Evolutionary conservation across 257 asterid genomes (phyloP), one percentile per base, ranked within the genome.

Genomic region (Fraxinus quadrangulata): DNA sequence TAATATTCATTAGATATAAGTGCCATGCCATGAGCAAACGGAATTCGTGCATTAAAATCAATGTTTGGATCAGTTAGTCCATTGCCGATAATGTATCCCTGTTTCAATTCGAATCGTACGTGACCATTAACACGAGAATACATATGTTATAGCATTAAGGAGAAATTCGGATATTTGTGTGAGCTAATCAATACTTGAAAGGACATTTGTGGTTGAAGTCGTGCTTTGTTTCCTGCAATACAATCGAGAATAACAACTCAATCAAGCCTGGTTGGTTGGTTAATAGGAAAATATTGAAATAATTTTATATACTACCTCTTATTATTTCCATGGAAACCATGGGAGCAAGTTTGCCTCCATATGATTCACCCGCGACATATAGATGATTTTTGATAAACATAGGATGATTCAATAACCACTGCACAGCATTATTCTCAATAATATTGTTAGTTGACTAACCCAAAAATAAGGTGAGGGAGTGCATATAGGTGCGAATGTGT

Each of bases 391-490:
- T 47, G 7, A n/a, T 67, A 39, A 81, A 81, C 13, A 9, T 67
- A 40, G 84, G 78, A 40, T 81, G 84, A 19, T 72, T 72, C 45
- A 72, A 42, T 4, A 81, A 42, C 81, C 81, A 81, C 84, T 81
- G 81, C 78, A 73, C 1, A 5, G 1, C 49, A 40, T 40, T 40
- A 40, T 10, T 40, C 16, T 10, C 16, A 40, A 40, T 11, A 34
- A 40, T 40, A 40, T 40, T 40, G 16, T 40, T 40, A 11, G 14
- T 40, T 40, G 16, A 40, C 49, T 40, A 2, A 40, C 0, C 49
- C 49, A 3, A 11, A 40, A 40, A 40, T 11, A 40, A 40, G 49
- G 49, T 11, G 16, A 2, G 45, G 45, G 13, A 39, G 45, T 39
- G 12, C 45, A 39, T 39, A 39, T 1, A 39, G 13, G 47, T 9